Evolutionary conservation across 495 filamentous ascomycete genomes (phyloP).

Genomic region (Copromyces sp.): DNA sequence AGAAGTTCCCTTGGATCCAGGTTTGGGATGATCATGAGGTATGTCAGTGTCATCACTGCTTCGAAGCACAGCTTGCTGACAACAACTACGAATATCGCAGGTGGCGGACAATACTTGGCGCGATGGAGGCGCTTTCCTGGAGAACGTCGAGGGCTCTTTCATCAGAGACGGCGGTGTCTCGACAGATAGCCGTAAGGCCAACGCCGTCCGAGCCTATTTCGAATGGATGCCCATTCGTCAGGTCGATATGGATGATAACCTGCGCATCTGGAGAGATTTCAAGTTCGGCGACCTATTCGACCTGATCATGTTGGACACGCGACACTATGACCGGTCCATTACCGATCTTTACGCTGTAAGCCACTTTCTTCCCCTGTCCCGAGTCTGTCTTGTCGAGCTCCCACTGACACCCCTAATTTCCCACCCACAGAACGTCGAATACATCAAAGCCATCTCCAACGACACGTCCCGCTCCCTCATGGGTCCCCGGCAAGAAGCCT

Average conservation of each 20-base stretch:
- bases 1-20: conserved; percentile 55
- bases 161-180: conserved; percentile 46
- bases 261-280: conserved; percentile 60
- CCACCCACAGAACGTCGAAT: conserved; percentile 42
- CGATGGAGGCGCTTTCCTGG: conserved; percentile 43
- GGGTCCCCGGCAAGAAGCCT: conserved; percentile 55
- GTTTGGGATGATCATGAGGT: conserved; percentile 60
- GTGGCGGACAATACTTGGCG: conserved; percentile 54
- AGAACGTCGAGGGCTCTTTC: conserved; percentile 54
- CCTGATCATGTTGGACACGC: conserved; percentile 59
- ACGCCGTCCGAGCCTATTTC: conserved; percentile 60
- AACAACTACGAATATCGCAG: conserved; percentile 18
- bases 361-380: conserved; percentile 4
- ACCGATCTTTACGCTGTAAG: conserved; percentile 26
- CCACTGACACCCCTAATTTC: background rate
- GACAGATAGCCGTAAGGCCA: conserved; percentile 49
- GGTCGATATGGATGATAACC: conserved; percentile 59
- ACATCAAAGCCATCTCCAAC: conserved; percentile 45
- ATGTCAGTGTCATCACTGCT: background rate
- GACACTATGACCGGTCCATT: conserved; percentile 53
- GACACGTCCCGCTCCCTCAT: conserved; percentile 51
- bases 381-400: background rate
- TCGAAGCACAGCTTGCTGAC: background rate
- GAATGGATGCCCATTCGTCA: conserved; percentile 58
- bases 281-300: conserved; percentile 54